These are phyloP conservation scores for Termitomyces heimii DNA, from an alignment of 768 basidiomycete species.

Conservation along the genomic window DNA sequence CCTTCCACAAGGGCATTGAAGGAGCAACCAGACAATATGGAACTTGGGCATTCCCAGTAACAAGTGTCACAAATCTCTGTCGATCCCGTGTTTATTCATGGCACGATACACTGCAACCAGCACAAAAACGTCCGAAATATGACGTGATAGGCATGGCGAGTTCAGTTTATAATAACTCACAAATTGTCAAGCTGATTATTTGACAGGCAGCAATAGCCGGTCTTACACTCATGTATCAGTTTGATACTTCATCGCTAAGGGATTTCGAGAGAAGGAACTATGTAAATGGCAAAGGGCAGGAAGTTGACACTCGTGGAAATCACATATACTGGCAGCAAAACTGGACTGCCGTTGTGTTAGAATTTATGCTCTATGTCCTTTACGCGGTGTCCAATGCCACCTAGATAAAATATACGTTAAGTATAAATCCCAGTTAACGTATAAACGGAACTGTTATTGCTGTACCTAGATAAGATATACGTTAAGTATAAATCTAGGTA, in stretches of 20 bases:
- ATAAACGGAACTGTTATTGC: no score
- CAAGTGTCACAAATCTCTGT: neutral
- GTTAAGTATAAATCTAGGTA: no score
- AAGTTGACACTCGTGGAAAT: neutral
- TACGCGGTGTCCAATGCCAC: no score
- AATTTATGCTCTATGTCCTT: no score
- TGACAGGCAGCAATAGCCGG: neutral
- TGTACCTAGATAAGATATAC: no score
- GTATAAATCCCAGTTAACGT: no score
- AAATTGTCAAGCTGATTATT: neutral
- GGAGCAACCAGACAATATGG: neutral
- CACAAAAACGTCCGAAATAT: no score
- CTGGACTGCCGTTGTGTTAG: no score
- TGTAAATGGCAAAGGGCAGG: neutral
- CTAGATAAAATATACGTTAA: no score
- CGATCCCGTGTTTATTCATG: neutral
- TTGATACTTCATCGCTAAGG: neutral
- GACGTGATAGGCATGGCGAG: neutral
- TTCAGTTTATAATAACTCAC: no score
- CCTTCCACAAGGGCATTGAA: no score
- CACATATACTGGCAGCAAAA: neutral
- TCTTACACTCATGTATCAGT: neutral
- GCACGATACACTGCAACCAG: no score
- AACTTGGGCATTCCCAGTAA: neutral
- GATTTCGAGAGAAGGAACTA: neutral